Evolutionary conservation across 169 alveolate genomes (phyloP), one percentile per base, ranked within the genome.

Genomic region (Cryptosporidium viatorum): DNA sequence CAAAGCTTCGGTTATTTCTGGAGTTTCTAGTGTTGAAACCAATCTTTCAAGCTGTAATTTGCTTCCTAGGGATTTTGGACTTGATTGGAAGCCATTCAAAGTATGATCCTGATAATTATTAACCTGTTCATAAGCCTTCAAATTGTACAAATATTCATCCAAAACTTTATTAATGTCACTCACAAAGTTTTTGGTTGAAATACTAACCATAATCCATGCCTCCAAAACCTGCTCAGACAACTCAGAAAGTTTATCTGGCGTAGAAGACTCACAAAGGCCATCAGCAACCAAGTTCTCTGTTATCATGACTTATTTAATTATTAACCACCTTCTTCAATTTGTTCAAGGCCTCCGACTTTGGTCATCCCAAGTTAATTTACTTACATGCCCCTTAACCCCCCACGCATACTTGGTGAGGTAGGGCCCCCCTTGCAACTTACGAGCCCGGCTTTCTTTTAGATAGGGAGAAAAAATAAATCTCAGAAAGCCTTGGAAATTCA

Each of bases 381-480:
- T 65, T 65, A 65, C 71, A 65, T 65, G 71, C 71, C 50, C 7
- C 71, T 51, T 3, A 65, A 16, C 71, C 71, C 71, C 71, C 71
- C 71, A 65, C 71, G 71, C 71, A 65, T 65, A 65, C 50, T 65
- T 31, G 71, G 67, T 55, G 67, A 55, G 67, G 31, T 55, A 48
- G 50, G 51, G 52, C 71, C 71, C 71, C 50, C 71, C 52, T 37
- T 37, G 71, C 71, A 31, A 23, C 71, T 29, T 3, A n/a, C 3
- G 35, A 55, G n/a, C 67, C 67, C 37, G 37, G 67, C n/a, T 12
- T 55, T 55, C 8, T 41, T 55, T 55, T 55, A 55, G 67, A 55
- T 55, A 55, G n/a, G 67, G 8, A 41, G 21, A 48, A 2, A 48
- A 14, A 55, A 29, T 21, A 51, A 55, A 55, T 55, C 0, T 55